Conservation (phyloP, 768 basidiomycete genomes). For the Boletus coccyginus region DNA sequence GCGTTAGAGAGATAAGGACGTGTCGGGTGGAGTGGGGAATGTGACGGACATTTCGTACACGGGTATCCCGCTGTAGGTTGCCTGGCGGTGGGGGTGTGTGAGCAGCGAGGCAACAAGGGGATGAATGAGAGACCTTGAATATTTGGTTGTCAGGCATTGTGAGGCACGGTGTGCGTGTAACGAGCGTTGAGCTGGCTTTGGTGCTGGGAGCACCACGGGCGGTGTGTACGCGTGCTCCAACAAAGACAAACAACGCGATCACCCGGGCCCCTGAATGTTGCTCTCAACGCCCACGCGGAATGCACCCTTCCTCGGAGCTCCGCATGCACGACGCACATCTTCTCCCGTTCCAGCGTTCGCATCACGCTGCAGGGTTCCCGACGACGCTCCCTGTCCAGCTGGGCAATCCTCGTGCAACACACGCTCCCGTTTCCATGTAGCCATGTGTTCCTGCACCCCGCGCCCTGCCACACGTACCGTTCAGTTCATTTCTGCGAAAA, state of each 20-base stretch:
- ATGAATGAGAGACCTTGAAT: slow-evolving; percentile 63
- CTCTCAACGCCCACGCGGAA: background rate
- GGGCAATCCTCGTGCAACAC: slow-evolving; percentile 19
- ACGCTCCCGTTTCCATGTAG: slow-evolving; percentile 7
- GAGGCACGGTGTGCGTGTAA: slow-evolving; percentile 7
- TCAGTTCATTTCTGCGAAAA: background rate
- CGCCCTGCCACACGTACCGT: slow-evolving; percentile 9
- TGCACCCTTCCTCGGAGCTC: background rate
- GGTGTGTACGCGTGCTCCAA: slow-evolving; percentile 37
- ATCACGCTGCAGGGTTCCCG: background rate
- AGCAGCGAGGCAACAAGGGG: background rate
- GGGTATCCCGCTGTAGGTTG: slow-evolving; percentile 90
- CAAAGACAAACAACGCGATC: slow-evolving; percentile 41
- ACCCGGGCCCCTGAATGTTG: slow-evolving; percentile 12
- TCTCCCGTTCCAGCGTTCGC: background rate
- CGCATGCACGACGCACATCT: background rate
- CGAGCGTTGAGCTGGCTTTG: slow-evolving; percentile 7
- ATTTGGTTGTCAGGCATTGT: slow-evolving; percentile 82
- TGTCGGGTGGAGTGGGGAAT: slow-evolving; percentile 35
- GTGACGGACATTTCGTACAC: slow-evolving; percentile 83
- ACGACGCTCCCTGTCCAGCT: background rate
- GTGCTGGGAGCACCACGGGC: slow-evolving; percentile 13
- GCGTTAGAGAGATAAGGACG: slow-evolving; percentile 37
- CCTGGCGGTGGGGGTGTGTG: slow-evolving; percentile 42
- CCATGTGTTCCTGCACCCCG: slow-evolving; percentile 15